Evolutionary conservation across 208 protist genomes (phyloP), one percentile per base, ranked within the genome.

Genomic region (Trypanosoma cruzi): DNA sequence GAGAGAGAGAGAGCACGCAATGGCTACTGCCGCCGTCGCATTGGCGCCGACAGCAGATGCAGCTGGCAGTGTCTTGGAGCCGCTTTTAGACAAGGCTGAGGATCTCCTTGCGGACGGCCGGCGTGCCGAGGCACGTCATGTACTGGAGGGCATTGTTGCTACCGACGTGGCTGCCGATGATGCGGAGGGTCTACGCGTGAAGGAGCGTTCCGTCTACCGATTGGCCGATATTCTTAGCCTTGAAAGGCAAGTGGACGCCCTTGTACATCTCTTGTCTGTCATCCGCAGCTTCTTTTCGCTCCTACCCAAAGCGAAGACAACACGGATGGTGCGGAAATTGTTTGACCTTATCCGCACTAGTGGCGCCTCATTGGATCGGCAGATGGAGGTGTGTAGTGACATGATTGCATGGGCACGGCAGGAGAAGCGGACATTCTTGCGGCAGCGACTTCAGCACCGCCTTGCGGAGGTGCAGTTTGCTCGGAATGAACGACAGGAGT

Each of bases 391-490:
- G 5, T 98, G 95, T 77, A 63, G 89, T 44, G 95, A 98, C 20
- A 97, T 85, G 32, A 99, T 99, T 49, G 84, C 92, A 24, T 99
- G 98, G 98, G 86, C 96, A 18, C 89, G 85, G 32, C 62, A 83
- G 55, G 95, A 99, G 79, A 98, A 98, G 75, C 90, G 98, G 52
- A 98, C 89, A 6, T 99, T 99, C 72, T 83, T 99, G 48, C 94
- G 98, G 29, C 98, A 99, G 71, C 88, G 98, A 32, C 80, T 99
- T 46, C 92, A 99, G 79, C 84, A 97, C 29, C 87, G 95, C 37
- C 88, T 99, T 28, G 92, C 91, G 18, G 87, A 95, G 56, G 76
- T 99, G 48, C 90, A 96, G 22, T 97, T 99, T 46, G 86, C 98
- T 46, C 75, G 83, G 54, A 68, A 94, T n/a, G 75, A 96, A 52